Percentiles rank a stretch among this genome's conserved stretches.
phyloP scores from a whole-genome alignment of 2,329 filamentous ascomycete species.

The Hirsutella rhossiliensis region DNA sequence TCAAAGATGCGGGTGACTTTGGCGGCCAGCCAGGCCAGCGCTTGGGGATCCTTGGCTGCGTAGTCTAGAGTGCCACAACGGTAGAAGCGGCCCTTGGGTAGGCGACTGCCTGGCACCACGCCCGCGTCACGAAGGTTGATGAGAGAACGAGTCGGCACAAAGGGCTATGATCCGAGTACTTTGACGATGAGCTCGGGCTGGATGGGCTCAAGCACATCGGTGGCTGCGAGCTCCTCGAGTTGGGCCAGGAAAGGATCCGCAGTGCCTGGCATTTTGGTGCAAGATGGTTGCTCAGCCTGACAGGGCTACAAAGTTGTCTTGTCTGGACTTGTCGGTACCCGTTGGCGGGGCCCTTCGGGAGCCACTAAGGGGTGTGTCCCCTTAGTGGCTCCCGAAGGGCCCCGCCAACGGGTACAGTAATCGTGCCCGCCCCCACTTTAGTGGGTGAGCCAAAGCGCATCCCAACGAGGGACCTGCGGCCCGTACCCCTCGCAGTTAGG shows the following conservation, averaged over 20 bases:
- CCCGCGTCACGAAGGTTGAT: slow-evolving; percentile 42
- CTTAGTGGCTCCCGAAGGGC: too few relatives aligned
- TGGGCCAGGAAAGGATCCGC: slow-evolving; percentile 9
- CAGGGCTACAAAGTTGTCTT: neutral
- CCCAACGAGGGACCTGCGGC: too few relatives aligned
- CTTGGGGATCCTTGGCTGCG: neutral
- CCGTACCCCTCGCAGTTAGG: too few relatives aligned
- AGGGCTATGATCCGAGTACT: slow-evolving; percentile 29
- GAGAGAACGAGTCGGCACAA: slow-evolving; percentile 31
- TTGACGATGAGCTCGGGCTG: slow-evolving; percentile 21
- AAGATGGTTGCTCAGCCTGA: neutral
- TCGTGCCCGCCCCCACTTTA: too few relatives aligned
- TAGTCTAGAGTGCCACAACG: slow-evolving; percentile 32
- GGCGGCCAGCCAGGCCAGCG: slow-evolving; percentile 19
- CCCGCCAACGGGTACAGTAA: too few relatives aligned
- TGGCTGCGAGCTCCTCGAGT: slow-evolving; percentile 26
- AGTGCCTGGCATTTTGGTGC: neutral
- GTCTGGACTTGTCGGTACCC: too few relatives aligned
- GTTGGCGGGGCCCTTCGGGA: too few relatives aligned
- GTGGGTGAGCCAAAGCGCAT: too few relatives aligned
- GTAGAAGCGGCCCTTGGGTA: slow-evolving; percentile 30
- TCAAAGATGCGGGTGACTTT: slow-evolving; percentile 37
- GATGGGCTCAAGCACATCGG: slow-evolving; percentile 27
- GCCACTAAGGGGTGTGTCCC: too few relatives aligned
- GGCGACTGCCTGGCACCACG: slow-evolving; percentile 25